Evolutionary conservation across 2,329 filamentous ascomycete genomes (phyloP), one percentile per base, ranked within the genome.

Genomic region (Phyllosticta capitalensis): DNA sequence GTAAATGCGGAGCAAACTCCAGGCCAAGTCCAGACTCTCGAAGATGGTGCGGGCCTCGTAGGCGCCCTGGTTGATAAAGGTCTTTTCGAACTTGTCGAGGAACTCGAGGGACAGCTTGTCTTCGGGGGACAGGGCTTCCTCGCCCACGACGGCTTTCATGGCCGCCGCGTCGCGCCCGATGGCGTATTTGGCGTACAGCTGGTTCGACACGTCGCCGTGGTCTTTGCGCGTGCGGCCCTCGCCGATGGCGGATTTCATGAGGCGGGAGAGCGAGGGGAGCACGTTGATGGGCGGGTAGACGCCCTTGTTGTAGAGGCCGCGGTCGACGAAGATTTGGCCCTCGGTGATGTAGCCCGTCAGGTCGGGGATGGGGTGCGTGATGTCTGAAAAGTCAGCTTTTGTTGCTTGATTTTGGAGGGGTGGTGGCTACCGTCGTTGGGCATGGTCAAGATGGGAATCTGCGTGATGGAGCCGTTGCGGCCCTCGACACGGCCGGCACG

Each of bases 201-300:
- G 94, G 81, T 99, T 99, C 67, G 94, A 99, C 55, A 99, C 94
- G 78, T 99, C 94, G 67, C 90, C 90, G 77, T 99, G 94, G 71
- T 99, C 95, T 76, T 90, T 92, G 69, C 94, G 89, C 24, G 94
- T 99, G 82, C 92, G 92, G 65, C 90, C 90, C 78, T 97, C 92
- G 68, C 94, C 94, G 71, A 99, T 99, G 74, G 94, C 94, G 70
- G 94, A 99, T 79, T 99, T 99, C 94, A 99, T 99, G 72, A 99
- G 88, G 84, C 94, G 94, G 22, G 94, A 99, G 48, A 99, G 87
- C 54, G 94, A 99, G 22, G 94, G 94, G 63, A 99, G 81, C 64
- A 99, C 94, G 79, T 99, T 99, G 81, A 99, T 99, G 20, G 94
- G 94, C 57, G 94, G 94, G 81, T 96, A 96, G 78, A 99, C 87